Conservation (phyloP, 257 asterid genomes). For the Linderniella brevidens region DNA sequence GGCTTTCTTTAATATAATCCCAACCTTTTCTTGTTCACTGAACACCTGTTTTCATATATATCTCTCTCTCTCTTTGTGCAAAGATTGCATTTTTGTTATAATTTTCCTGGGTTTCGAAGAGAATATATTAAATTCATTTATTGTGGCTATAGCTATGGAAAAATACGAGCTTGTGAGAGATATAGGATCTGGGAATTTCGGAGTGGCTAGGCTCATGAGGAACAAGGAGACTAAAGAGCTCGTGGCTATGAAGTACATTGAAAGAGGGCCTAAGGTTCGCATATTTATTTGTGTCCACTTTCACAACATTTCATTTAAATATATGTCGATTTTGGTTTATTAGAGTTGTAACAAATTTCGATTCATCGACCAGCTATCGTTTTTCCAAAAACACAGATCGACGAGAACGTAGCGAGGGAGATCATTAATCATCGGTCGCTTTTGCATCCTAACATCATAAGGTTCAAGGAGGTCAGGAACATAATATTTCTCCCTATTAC, state of each 20-base stretch:
- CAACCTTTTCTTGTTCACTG: no score
- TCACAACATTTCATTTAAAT: no score
- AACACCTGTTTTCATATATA: no score
- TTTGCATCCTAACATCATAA: constrained; percentile 69
- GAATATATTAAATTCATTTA: no score
- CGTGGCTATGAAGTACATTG: constrained; percentile 83
- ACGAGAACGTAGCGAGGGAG: constrained; percentile 77
- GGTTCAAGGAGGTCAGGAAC: constrained; percentile 55
- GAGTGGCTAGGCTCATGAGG: constrained; percentile 83
- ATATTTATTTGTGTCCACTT: not conserved
- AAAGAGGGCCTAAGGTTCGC: constrained; percentile 67
- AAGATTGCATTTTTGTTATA: no score
- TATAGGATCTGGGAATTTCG: constrained; percentile 76
- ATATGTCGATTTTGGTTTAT: no score
- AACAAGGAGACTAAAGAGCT: constrained; percentile 79
- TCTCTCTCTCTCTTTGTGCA: no score
- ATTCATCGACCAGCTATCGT: no score
- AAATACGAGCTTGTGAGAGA: constrained; percentile 77
- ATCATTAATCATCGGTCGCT: constrained; percentile 73
- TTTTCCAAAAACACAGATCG: constrained; percentile 35
- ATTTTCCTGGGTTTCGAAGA: no score
- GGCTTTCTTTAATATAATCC: no score
- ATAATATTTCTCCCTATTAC: no score
- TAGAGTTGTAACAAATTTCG: no score
- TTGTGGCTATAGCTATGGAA: constrained; percentile 21